Base-by-base conservation (phyloP, 495 filamentous ascomycete species). In the Viridothelium virens region DNA sequence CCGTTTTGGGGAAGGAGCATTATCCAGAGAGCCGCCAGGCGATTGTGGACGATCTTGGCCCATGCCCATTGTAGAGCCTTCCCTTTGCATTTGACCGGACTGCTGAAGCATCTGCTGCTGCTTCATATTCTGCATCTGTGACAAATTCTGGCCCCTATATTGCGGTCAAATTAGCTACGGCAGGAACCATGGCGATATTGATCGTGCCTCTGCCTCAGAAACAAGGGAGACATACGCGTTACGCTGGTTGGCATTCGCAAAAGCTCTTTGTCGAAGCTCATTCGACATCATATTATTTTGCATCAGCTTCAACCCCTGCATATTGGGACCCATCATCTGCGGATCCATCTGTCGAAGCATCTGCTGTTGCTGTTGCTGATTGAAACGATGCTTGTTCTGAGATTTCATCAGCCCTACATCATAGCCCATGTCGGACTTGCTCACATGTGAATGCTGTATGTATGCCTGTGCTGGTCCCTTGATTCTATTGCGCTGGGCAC, bases 1-100 rank as follows among this genome's bases (percentile, higher is more conserved):
- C 72, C 94, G 83, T 79, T 98, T 98, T 64, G 94, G 93, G 33
- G 94, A 97, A 5, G 91, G 89, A 38, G 91, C 91, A 72, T 96
- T 96, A 50, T 96, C 93, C 37, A 84, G 85, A 6, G 88, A 87
- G 38, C 88, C 85, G 5, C 53, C 53, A 72, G 91, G 91, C 44
- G 91, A 96, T 67, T 88, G 89, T 36, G 91, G 87, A 56, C 90
- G 86, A 71, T 88, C 83, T 67, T 84, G 87, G 62, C 14, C 86
- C 88, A 77, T 71, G 65, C 87, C 81, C 74, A 85, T 82, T 73
- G 86, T 80, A 70, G 82, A 77, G 38, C 81, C 81, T 69, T 87
- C 84, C 67, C 83, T 79, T 66, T 86, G 80, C 56, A 86, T 81
- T 73, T 90, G 85, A 34, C 53, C 53, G 18, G 53, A 33, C 53